Conservation (phyloP, 2,329 filamentous ascomycete species). For the Kalmusia sp. region DNA sequence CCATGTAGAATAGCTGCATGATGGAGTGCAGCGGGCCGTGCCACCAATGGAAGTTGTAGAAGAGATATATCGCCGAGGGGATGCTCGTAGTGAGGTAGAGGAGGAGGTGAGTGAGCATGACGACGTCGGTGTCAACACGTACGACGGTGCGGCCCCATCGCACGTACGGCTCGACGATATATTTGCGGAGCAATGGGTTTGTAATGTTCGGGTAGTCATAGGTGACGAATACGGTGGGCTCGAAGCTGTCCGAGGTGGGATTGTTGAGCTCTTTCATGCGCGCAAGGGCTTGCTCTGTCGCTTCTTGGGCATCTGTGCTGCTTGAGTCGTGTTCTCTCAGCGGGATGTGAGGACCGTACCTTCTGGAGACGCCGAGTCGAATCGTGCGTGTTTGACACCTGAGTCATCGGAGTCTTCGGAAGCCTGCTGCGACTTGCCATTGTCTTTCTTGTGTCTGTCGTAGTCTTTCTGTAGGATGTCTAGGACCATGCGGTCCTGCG, state of each 20-base stretch:
- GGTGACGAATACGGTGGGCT: conserved; percentile 62
- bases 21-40: conserved; percentile 71
- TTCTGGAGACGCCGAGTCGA: conserved; percentile 39
- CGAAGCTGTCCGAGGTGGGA: conserved; percentile 55
- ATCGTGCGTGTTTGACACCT: conserved; percentile 31
- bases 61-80: conserved; percentile 72
- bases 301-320: conserved; percentile 35
- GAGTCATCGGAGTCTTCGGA: conserved; percentile 35
- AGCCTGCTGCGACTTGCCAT: not conserved
- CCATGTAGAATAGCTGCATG: conserved; percentile 73
- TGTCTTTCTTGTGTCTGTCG: conserved; percentile 20
- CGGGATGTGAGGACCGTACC: conserved; percentile 18
- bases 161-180: conserved; percentile 66
- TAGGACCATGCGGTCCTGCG: conserved; percentile 38
- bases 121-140: conserved; percentile 73
- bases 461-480: conserved; percentile 38
- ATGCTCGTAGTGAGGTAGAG: conserved; percentile 74
- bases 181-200: conserved; percentile 47
- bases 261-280: conserved; percentile 60
- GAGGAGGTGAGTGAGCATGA: conserved; percentile 79
- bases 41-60: conserved; percentile 69
- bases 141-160: conserved; percentile 63
- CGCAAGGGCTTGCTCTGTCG: conserved; percentile 47
- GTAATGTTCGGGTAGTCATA: conserved; percentile 59
- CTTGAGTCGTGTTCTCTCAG: not conserved